These are phyloP conservation scores for Podila epicladia DNA, from an alignment of 192 early-diverging fungal genomes.

Conservation along the genomic window DNA sequence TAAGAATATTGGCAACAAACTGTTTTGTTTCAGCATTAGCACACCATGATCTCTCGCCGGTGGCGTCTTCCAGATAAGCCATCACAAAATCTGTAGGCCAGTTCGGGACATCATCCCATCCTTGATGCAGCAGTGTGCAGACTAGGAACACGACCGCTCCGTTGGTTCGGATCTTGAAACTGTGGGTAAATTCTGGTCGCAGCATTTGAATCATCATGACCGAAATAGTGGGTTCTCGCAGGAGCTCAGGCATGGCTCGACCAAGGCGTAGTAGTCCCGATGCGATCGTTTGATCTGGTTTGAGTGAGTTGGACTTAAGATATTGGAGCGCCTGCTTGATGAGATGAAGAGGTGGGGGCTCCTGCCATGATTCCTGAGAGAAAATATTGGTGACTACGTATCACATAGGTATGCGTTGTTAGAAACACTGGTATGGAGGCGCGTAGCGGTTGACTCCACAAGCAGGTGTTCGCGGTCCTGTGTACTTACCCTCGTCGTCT, in stretches of 20 bases:
- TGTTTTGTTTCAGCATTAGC: constrained; percentile 24
- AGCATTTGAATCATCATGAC: constrained; percentile 45
- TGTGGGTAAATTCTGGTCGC: constrained; percentile 42
- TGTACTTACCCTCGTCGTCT: constrained; percentile 34
- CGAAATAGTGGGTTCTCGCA: constrained; percentile 21
- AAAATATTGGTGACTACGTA: constrained; percentile 31
- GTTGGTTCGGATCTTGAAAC: constrained; percentile 48
- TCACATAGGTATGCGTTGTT: background rate
- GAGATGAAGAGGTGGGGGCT: constrained; percentile 39
- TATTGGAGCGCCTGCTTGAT: constrained; percentile 31
- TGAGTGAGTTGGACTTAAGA: constrained; percentile 37
- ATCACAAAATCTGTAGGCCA: constrained; percentile 52
- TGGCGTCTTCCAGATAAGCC: constrained; percentile 45
- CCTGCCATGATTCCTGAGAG: constrained; percentile 21
- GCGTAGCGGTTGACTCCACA: background rate
- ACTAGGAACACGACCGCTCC: constrained; percentile 33
- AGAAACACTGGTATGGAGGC: background rate
- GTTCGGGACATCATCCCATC: constrained; percentile 36
- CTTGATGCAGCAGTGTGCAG: constrained; percentile 37
- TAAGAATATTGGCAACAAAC: constrained; percentile 40
- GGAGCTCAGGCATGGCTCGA: constrained; percentile 28
- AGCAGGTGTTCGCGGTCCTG: no score
- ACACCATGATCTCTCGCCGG: constrained; percentile 45
- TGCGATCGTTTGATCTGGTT: constrained; percentile 40
- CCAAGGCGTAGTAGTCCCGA: constrained; percentile 38